Base-by-base conservation (phyloP, 208 protist genomes). In the Entamoeba histolytica region DNA sequence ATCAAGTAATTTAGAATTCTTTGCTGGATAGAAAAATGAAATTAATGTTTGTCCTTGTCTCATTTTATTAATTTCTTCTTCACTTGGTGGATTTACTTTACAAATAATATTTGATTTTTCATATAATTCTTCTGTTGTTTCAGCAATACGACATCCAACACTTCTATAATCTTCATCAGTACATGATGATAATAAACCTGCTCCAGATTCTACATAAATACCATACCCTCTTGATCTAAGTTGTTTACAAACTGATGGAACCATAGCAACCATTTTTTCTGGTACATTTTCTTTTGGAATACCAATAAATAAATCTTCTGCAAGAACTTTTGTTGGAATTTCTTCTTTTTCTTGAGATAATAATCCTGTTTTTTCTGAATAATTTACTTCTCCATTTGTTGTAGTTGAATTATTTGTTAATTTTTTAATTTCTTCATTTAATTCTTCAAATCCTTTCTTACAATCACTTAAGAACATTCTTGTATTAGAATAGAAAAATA, bases 401-500 rank as follows among this genome's bases (percentile, higher is more conserved):
- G n/a, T n/a, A n/a, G n/a, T n/a, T n/a, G n/a, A n/a, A n/a, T n/a
- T n/a, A n/a, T n/a, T n/a, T n/a, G n/a, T n/a, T n/a, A n/a, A 7
- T 31, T 8, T 47, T 17, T 47, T 55, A 0, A 96, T 23, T 49
- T 57, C 91, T 6, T 92, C 69, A 23, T 91, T 50, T 35, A 97
- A 61, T 14, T 93, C 94, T 23, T 97, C 96, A 91, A 94, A 95
- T 4, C 94, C 95, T 61, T 95, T 95, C 44, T 96, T 96, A 47
- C 97, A 97, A 94, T 98, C 96, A 91, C 97, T 97, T 31, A 98
- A 96, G 12, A 97, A 93, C 96, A 98, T 98, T 39, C 78, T 28
- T 5, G 96, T 96, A 93, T 98, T 98, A 47, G 94, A 93, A 69
- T 98, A 97, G 93, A 95, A 97, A 93, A 98, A 98, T 10, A 98